These are phyloP conservation scores for Saccharomycopsis fodiens DNA, from an alignment of 805 yeast genomes.

Conservation along the genomic window DNA sequence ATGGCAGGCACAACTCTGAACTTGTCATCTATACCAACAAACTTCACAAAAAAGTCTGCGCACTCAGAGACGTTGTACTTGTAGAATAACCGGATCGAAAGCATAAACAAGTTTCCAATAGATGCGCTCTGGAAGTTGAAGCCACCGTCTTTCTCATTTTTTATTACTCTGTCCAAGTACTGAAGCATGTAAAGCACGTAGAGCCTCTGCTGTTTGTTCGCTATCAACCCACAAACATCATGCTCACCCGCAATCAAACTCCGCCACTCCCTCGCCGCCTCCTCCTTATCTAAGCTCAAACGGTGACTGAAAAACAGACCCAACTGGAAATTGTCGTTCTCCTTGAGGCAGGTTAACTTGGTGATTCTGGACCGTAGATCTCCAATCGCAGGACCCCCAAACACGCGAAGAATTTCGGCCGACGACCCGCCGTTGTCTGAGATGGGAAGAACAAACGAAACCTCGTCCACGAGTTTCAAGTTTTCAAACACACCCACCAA, in stretches of 20 bases:
- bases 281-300: constrained; percentile 28
- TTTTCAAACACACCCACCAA: constrained; percentile 50
- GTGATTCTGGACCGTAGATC: constrained; percentile 80
- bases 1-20: constrained; percentile 16
- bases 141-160: constrained; percentile 46
- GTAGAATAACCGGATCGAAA: constrained; percentile 74
- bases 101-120: constrained; percentile 75
- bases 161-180: constrained; percentile 2
- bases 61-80: constrained; percentile 26
- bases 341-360: constrained; percentile 47
- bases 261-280: constrained; percentile 70
- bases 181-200: constrained; percentile 5
- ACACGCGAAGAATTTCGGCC: constrained; percentile 73
- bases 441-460: constrained; percentile 71
- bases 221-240: constrained; percentile 53
- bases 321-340: constrained; percentile 23
- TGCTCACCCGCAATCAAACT: constrained; percentile 75
- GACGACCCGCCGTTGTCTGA: constrained; percentile 95
- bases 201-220: constrained; percentile 32
- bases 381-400: constrained; percentile 95
- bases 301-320: constrained; percentile 28
- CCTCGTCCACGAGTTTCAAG: constrained; percentile 30
- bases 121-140: constrained; percentile 75
- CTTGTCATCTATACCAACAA: constrained; percentile 8
- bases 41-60: constrained; percentile 12